These are phyloP conservation scores for Haplosporangium gracile DNA, from an alignment of 192 early-diverging fungal genomes.

Conservation along the genomic window DNA sequence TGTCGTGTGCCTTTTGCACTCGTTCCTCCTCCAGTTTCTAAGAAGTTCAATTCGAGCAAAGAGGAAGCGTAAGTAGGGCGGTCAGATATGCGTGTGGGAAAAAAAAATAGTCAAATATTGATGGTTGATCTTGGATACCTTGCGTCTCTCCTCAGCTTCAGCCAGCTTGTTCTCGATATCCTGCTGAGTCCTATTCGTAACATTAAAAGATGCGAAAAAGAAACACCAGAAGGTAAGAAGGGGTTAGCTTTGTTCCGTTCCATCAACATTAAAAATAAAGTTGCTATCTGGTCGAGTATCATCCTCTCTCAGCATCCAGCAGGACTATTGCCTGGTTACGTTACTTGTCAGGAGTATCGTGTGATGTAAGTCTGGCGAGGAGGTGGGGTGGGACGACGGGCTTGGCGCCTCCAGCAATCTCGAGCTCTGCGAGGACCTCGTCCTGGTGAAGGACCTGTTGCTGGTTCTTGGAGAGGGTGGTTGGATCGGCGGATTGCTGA, in stretches of 20 bases:
- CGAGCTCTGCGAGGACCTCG: slow-evolving; percentile 35
- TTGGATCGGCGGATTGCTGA: not conserved
- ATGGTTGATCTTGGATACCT: slow-evolving; percentile 19
- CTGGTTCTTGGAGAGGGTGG: slow-evolving; percentile 27
- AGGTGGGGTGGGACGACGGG: slow-evolving; percentile 48
- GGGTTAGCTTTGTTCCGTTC: not conserved
- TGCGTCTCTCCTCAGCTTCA: slow-evolving; percentile 53
- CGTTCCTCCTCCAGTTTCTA: slow-evolving; percentile 50
- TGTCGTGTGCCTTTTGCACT: slow-evolving; percentile 51
- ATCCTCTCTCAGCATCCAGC: not conserved
- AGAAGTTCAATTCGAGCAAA: not conserved
- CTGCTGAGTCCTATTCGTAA: slow-evolving; percentile 30
- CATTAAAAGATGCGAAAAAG: not conserved
- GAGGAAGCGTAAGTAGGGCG: not conserved
- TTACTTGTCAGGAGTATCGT: slow-evolving; percentile 42
- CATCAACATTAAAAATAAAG: not conserved
- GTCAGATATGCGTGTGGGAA: not conserved
- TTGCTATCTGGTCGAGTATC: not conserved
- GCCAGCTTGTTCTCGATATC: slow-evolving; percentile 49
- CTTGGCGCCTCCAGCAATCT: slow-evolving; percentile 22
- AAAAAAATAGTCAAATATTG: not conserved
- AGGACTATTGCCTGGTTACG: too few species aligned
- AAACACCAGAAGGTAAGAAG: not conserved
- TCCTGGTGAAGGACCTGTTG: slow-evolving; percentile 20
- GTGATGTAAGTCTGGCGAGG: slow-evolving; percentile 31